Base-by-base conservation (phyloP, 1,284 basidiomycete species). In the Rhizoctonia solani region DNA sequence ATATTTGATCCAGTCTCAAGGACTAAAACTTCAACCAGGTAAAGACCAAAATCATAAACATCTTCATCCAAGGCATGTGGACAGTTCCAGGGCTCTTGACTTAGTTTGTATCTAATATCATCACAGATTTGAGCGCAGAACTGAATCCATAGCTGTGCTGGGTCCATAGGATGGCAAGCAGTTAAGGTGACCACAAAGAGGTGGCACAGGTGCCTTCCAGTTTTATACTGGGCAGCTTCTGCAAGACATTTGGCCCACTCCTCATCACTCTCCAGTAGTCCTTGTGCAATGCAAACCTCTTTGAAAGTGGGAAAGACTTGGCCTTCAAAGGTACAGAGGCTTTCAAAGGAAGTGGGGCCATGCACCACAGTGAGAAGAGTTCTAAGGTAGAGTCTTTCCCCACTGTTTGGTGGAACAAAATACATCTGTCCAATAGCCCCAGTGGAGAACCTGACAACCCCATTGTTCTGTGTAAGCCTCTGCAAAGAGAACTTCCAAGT, bases 191-290 rank as follows among this genome's bases (percentile, higher is more conserved):
- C 79, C 0, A 72, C 75, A 76, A 83, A 83, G 0, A 83, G 74
- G 1, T 74, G 71, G 0, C 77, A 74, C 0, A 83, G 75, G 0
- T 73, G 74, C 13, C 25, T 25, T 0, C 80, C 82, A 2, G 76
- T 78, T 42, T 81, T 76, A 74, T 82, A 80, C 0, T 59, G 54
- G 23, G 73, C 50, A 9, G 82, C 82, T 67, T 84, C 81, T 25
- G 71, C 21, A 0, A 83, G 71, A 65, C 81, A 82, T 3, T 70
- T 68, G 0, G 73, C 25, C 80, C 80, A 82, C 69, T 83, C 81
- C 0, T 73, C 72, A 74, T 83, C 81, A 74, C 82, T 77, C 53
- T 81, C 74, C 0, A 83, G 71, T 0, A 84, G 73, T 0, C 81
- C 81, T 2, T 72, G 66, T 5, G 77, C 79, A 44, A 79, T 52